Base-by-base conservation (phyloP, 106 monocot genomes). In the Allium sativum region DNA sequence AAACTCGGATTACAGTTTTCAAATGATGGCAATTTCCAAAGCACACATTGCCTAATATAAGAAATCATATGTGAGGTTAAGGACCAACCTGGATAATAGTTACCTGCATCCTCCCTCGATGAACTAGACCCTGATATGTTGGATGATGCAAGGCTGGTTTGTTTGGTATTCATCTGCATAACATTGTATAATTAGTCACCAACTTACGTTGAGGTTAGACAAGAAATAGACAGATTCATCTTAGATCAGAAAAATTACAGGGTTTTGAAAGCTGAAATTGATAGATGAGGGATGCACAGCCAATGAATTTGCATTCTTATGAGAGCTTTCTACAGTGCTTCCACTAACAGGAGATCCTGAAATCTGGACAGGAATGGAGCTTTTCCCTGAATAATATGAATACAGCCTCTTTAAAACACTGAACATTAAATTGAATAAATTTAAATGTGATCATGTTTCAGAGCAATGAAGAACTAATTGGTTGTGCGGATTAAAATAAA, bases 271-370 rank as follows among this genome's bases (percentile, higher is more conserved):
- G 42, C 42, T 21, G n/a, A 40, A 45, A 53, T 59, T 16, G 63
- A 65, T 58, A 44, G 66, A 73, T 20, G 80, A 43, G 14, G 73
- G 70, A 70, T 77, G 72, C 61, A 80, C 72, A 66, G 76, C 73
- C 61, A 66, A 62, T 62, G 73, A 52, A 21, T 80, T 80, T 19
- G 51, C 40, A 68, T 69, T 56, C 48, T 71, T 68, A 69, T 59
- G 59, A 20, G 65, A 20, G 53, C 47, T 66, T 21, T 77, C 84
- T 43, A 58, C 65, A 67, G 18, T 10, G 31, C 58, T 67, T 9
- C 44, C 76, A 73, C 59, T 71, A 7, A 67, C 84, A 68, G 40
- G 45, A 13, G 42, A 59, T 72, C 65, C 71, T 40, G 74, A 66
- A 65, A 75, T 59, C 69, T 75, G 75, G 65, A 83, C 61, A 13